Conservation (phyloP, 192 early-diverging fungal species). For the Podila clonocystis region DNA sequence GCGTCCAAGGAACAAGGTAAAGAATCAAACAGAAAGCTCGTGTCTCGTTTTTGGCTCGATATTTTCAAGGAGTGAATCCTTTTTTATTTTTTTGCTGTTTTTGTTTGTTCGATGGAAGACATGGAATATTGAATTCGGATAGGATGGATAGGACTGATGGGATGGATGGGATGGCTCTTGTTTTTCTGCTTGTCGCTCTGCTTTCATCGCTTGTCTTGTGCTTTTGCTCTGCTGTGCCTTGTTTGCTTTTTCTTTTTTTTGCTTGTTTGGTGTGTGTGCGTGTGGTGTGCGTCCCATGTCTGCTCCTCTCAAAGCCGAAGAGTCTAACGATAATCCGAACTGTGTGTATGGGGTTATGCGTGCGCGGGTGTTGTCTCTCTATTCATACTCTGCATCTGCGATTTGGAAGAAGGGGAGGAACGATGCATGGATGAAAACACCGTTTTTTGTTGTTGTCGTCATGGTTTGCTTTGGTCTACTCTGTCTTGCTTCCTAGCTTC, state of each 20-base stretch:
- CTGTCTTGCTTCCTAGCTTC: too few species aligned
- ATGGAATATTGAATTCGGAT: background rate
- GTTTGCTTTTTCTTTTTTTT: too few species aligned
- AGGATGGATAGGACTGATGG: background rate
- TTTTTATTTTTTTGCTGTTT: background rate
- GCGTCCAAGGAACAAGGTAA: slow-evolving; percentile 52
- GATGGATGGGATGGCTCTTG: background rate
- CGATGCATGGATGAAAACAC: background rate
- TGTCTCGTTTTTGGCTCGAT: background rate
- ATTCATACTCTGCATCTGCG: background rate
- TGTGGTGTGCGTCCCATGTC: too few species aligned
- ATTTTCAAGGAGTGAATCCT: background rate
- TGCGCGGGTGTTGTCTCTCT: background rate
- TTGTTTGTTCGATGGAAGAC: background rate
- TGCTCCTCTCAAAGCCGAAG: too few species aligned
- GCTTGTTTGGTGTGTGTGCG: too few species aligned
- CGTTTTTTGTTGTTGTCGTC: too few species aligned
- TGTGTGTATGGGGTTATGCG: background rate
- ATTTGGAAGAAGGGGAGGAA: background rate
- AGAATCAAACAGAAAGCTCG: too few species aligned
- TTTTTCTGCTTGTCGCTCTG: too few species aligned
- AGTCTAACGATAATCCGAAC: too few species aligned
- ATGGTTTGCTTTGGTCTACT: too few species aligned
- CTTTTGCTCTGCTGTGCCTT: too few species aligned
- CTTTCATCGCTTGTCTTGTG: too few species aligned